Conservation (phyloP, 1,139 yeast species). For the Geotrichum candidum region DNA sequence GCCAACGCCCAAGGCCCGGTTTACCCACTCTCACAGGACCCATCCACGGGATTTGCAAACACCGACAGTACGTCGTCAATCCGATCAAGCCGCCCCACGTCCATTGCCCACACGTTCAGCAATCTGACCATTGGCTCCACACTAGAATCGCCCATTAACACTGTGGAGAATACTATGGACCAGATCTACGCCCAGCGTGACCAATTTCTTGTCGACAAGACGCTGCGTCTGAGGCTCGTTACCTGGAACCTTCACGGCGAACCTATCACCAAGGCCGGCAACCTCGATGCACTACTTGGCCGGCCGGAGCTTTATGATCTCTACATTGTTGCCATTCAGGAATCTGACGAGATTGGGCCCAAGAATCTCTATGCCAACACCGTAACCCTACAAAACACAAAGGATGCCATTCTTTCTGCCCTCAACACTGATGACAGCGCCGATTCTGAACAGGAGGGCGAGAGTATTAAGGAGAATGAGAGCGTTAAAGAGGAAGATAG, state of each 20-base stretch:
- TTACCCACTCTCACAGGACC: neutral
- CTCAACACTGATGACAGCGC: conserved; percentile 15
- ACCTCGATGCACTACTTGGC: conserved; percentile 10
- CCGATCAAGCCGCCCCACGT: neutral
- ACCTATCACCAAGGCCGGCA: conserved; percentile 7
- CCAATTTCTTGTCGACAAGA: neutral
- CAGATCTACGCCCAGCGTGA: neutral
- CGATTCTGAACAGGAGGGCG: neutral
- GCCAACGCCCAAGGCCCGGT: neutral
- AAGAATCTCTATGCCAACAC: conserved; percentile 42
- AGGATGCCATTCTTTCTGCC: conserved; percentile 29
- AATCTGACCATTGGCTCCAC: neutral
- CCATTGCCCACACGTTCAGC: neutral
- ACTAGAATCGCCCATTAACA: neutral
- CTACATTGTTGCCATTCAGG: conserved; percentile 46
- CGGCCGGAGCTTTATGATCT: conserved; percentile 32
- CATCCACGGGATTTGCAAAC: neutral
- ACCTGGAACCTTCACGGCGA: conserved; percentile 16
- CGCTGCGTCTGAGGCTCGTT: neutral
- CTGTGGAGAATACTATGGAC: neutral
- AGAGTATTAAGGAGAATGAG: too few relatives aligned
- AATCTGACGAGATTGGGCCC: conserved; percentile 45
- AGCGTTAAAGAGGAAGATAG: too few relatives aligned
- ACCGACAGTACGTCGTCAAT: neutral
- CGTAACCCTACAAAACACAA: conserved; percentile 39